Evolutionary conservation across 805 yeast genomes (phyloP).

Genomic region (Candida railenensis): DNA sequence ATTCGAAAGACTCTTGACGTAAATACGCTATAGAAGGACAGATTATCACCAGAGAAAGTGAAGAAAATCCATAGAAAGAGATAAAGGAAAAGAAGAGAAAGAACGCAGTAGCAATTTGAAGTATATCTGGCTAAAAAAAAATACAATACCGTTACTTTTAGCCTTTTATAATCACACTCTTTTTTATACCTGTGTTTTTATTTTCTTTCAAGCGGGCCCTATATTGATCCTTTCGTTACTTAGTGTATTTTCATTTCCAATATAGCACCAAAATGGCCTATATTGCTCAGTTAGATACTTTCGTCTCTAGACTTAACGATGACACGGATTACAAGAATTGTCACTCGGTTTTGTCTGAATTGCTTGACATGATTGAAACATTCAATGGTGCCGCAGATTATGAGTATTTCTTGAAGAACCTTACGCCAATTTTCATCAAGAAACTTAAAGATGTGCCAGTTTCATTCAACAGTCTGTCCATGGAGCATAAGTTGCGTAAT

Average conservation of each 20-base stretch:
- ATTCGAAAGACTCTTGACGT: too few relatives aligned
- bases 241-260: neutral
- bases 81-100: too few relatives aligned
- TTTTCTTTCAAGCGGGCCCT: too few relatives aligned
- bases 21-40: too few relatives aligned
- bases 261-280: conserved; percentile 35
- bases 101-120: too few relatives aligned
- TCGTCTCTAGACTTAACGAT: conserved; percentile 62
- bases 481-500: conserved; percentile 77
- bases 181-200: too few relatives aligned
- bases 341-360: conserved; percentile 72
- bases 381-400: conserved; percentile 81
- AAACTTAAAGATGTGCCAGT: conserved; percentile 68
- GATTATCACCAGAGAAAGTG: too few relatives aligned
- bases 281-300: conserved; percentile 61
- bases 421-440: conserved; percentile 68
- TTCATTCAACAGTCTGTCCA: conserved; percentile 62
- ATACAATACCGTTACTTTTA: too few relatives aligned
- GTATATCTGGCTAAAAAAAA: too few relatives aligned
- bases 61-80: too few relatives aligned
- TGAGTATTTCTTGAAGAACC: conserved; percentile 64
- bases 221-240: too few relatives aligned
- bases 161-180: too few relatives aligned
- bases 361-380: conserved; percentile 83
- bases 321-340: conserved; percentile 56